Percentiles rank a stretch among this genome's conserved stretches.
phyloP scores from a whole-genome alignment of 805 yeast species.

The Pichia cabralensis region DNA sequence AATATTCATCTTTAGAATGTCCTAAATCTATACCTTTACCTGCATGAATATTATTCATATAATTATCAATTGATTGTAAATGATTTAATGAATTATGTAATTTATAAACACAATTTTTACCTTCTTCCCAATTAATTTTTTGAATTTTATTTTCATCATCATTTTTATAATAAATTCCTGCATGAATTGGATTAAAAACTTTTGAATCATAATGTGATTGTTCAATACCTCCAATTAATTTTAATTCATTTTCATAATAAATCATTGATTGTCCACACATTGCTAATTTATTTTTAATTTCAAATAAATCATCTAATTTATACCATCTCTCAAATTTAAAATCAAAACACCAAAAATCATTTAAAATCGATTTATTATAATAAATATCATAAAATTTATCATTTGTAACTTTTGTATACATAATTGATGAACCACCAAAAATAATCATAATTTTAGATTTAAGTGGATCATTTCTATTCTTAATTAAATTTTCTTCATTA shows the following conservation, averaged over 20 bases:
- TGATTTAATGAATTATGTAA: slow-evolving; percentile 1
- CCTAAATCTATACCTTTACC: neutral
- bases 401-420: slow-evolving; percentile 16
- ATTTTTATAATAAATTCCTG: neutral
- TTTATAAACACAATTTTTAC: neutral
- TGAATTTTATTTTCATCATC: neutral
- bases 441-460: slow-evolving; percentile 18
- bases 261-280: slow-evolving; percentile 21
- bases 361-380: slow-evolving; percentile 24
- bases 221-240: slow-evolving; percentile 20
- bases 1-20: too few species aligned
- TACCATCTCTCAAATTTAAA: slow-evolving; percentile 35
- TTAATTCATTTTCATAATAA: slow-evolving; percentile 13
- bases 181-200: slow-evolving; percentile 1
- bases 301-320: slow-evolving; percentile 12
- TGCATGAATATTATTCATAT: neutral
- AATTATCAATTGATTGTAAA: neutral
- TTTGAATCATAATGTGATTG: slow-evolving; percentile 7
- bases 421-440: slow-evolving; percentile 25
- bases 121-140: slow-evolving; percentile 1
- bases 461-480: slow-evolving; percentile 5
- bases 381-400: slow-evolving; percentile 13
- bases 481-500: slow-evolving; percentile 4
- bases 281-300: slow-evolving; percentile 4
- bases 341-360: slow-evolving; percentile 45